Evolutionary conservation across 176 grass and related monocot genomes (phyloP).

Genomic region (Cymbopogon citratus): DNA sequence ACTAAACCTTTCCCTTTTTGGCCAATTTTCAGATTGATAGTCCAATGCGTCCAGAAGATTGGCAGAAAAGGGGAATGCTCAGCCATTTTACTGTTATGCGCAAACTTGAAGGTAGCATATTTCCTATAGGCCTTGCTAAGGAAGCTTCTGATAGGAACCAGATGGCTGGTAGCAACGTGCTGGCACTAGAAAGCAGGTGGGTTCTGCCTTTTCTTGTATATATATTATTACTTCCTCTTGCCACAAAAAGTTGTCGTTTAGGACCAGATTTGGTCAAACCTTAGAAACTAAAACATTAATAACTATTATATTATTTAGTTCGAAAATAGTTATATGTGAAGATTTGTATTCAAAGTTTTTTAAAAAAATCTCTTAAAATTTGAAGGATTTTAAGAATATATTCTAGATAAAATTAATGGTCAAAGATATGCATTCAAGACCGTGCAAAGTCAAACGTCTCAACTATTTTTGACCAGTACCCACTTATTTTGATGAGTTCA

Average conservation of each 20-base stretch:
- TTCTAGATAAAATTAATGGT: not conserved
- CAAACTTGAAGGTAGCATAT: slow-evolving; percentile 87
- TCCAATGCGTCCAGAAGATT: slow-evolving; percentile 77
- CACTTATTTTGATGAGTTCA: slow-evolving; percentile 7
- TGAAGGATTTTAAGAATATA: not conserved
- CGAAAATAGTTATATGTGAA: not conserved
- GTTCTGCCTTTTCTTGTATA: not conserved
- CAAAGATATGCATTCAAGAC: not conserved
- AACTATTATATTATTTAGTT: not conserved
- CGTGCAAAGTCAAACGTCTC: not conserved
- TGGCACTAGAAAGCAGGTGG: slow-evolving; percentile 85
- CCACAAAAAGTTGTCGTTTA: not conserved
- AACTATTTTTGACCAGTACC: not conserved
- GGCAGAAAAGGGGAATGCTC: slow-evolving; percentile 57
- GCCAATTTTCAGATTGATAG: slow-evolving; percentile 69
- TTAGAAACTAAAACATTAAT: not conserved
- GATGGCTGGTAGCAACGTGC: slow-evolving; percentile 57
- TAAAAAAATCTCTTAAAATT: not conserved
- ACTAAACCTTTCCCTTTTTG: slow-evolving; percentile 18
- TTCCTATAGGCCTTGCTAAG: slow-evolving; percentile 81
- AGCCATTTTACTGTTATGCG: slow-evolving; percentile 90
- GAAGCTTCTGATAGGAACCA: slow-evolving; percentile 75
- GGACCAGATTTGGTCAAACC: not conserved
- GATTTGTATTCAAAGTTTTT: not conserved
- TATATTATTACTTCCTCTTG: not conserved